Evolutionary conservation across 108 stramenopile species (phyloP).

Genomic region (Nitzschia putrida): DNA sequence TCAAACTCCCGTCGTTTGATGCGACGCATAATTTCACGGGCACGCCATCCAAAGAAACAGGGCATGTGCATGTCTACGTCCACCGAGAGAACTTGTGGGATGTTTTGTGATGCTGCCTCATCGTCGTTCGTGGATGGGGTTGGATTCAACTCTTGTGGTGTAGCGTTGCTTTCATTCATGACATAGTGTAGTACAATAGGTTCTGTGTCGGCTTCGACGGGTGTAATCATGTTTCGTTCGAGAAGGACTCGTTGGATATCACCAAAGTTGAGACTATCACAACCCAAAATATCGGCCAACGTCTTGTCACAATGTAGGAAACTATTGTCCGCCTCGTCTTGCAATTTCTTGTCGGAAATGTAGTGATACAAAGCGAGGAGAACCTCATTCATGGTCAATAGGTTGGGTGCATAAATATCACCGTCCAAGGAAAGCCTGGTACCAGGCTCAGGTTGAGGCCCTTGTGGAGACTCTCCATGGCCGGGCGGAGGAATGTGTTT

Average conservation of each 20-base stretch:
- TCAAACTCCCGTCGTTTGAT: constrained; percentile 81
- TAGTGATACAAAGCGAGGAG: constrained; percentile 61
- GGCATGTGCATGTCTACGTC: constrained; percentile 74
- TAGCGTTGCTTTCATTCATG: constrained; percentile 68
- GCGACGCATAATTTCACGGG: constrained; percentile 71
- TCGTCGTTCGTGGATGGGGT: background rate
- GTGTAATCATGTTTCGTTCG: constrained; percentile 47
- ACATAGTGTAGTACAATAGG: constrained; percentile 62
- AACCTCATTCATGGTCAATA: constrained; percentile 74
- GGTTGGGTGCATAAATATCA: constrained; percentile 41
- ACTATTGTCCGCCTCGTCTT: constrained; percentile 57
- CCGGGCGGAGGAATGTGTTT: constrained; percentile 16
- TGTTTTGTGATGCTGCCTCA: constrained; percentile 2
- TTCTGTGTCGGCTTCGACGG: constrained; percentile 25
- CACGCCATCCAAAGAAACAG: constrained; percentile 61
- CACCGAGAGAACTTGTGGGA: constrained; percentile 46
- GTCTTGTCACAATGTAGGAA: constrained; percentile 63
- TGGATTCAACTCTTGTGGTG: constrained; percentile 35
- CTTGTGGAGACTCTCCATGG: background rate
- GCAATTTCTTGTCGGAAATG: constrained; percentile 57
- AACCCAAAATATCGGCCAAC: constrained; percentile 59
- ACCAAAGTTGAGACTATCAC: constrained; percentile 68
- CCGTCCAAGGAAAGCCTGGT: constrained; percentile 27
- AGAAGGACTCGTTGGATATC: constrained; percentile 54
- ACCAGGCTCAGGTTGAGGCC: background rate